Base-by-base conservation (phyloP, 202 grass and related monocot species). In the Eragrostis tef region DNA sequence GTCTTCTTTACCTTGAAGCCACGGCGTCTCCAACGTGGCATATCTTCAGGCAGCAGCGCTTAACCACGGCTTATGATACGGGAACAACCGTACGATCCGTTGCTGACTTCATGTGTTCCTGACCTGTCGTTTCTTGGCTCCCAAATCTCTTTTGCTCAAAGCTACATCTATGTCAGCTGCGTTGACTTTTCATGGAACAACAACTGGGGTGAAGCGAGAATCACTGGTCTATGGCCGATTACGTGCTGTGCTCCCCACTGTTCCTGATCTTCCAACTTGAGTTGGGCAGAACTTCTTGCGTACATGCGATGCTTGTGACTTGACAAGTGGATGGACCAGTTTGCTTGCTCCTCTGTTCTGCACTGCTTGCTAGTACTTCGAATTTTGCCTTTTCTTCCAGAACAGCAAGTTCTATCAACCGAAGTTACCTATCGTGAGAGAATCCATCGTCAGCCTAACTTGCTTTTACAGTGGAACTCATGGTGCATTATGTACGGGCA, bases 91-190 rank as follows among this genome's bases (percentile, higher is more conserved):
- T 57, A 81, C 71, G 77, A 54, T 85, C 87, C 6, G 11, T 7
- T 27, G 49, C 73, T 78, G 87, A 78, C 58, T 59, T 86, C 83
- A 61, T 81, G 77, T 67, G 78, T 29, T 53, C 73, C 59, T 82
- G 66, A 67, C 73, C 73, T 85, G 72, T 73, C 73, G 4, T 82
- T 73, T 45, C 83, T 86, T 73, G 73, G 49, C 62, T 58, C 22
- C 59, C 27, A 73, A 86, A 73, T 36, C 42, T 73, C 87, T 46
- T 67, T 9, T 24, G 67, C 42, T 46, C 59, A 0, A 82, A 52
- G 73, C 47, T 36, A 41, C 34, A 8, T 20, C 63, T 71, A 49
- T 36, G 81, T 49, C 74, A 83, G 52, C 75, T 24, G 17, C 31
- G 66, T n/a, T 78, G 83, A 86, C 83, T 64, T 78, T 53, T 49